Evolutionary conservation across 208 protist genomes (phyloP).

Genomic region (Trypanosoma melophagium): DNA sequence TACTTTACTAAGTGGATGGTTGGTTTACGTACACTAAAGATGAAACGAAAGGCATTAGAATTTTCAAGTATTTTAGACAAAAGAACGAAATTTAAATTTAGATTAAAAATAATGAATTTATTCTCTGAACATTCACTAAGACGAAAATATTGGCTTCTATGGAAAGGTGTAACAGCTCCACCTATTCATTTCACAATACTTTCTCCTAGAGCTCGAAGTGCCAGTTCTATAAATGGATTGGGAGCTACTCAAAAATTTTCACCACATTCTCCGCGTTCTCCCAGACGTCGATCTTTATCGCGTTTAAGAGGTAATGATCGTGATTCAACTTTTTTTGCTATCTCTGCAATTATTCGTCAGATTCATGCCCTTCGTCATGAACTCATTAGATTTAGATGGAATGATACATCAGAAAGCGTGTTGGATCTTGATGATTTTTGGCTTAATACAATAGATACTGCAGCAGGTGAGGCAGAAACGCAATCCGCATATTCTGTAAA

Average conservation of each 20-base stretch:
- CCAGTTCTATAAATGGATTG: background rate
- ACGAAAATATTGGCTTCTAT: slow-evolving; percentile 11
- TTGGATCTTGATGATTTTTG: slow-evolving; percentile 71
- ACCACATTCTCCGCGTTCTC: background rate
- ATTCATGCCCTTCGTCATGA: slow-evolving; percentile 41
- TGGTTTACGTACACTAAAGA: background rate
- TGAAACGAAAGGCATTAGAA: background rate
- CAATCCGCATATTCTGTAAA: slow-evolving; percentile 37
- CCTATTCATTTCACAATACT: background rate
- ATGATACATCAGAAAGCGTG: slow-evolving; percentile 43
- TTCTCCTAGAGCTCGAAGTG: background rate
- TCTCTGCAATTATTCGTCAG: slow-evolving; percentile 38
- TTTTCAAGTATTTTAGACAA: slow-evolving; percentile 1
- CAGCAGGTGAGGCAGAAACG: slow-evolving; percentile 41
- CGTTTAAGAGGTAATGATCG: slow-evolving; percentile 1
- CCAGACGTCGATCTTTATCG: background rate
- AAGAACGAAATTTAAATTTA: background rate
- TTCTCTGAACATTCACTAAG: background rate
- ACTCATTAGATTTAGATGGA: slow-evolving; percentile 57
- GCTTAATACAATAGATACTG: slow-evolving; percentile 69
- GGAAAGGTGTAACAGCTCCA: background rate
- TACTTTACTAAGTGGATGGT: slow-evolving; percentile 30
- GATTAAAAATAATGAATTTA: background rate
- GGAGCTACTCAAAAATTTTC: background rate
- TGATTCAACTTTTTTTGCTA: slow-evolving; percentile 21